These are phyloP conservation scores for Thalassiosira ordinaria DNA, from an alignment of 352 stramenopile species.

Conservation along the genomic window DNA sequence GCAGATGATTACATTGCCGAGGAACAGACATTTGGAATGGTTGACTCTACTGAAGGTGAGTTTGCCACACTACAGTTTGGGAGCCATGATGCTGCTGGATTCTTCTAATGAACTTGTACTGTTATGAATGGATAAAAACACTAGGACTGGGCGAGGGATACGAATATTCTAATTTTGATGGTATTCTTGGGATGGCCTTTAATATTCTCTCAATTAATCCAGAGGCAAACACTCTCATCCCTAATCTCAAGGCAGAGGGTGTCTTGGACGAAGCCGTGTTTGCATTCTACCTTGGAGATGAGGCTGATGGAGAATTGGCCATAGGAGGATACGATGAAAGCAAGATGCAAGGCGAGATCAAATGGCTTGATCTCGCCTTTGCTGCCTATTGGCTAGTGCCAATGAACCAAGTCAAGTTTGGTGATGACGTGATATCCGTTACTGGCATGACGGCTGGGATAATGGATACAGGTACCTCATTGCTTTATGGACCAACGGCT, in stretches of 20 bases:
- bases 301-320: slow-evolving; percentile 88
- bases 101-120: slow-evolving; percentile 43
- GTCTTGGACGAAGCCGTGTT: slow-evolving; percentile 92
- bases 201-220: slow-evolving; percentile 90
- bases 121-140: background rate
- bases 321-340: slow-evolving; percentile 89
- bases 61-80: slow-evolving; percentile 93
- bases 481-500: slow-evolving; percentile 92
- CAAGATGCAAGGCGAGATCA: slow-evolving; percentile 93
- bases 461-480: slow-evolving; percentile 95
- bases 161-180: slow-evolving; percentile 93
- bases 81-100: slow-evolving; percentile 82
- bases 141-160: too few relatives aligned
- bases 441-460: slow-evolving; percentile 86
- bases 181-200: slow-evolving; percentile 96
- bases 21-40: slow-evolving; percentile 93
- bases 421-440: slow-evolving; percentile 9
- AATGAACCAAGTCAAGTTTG: slow-evolving; percentile 79
- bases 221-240: slow-evolving; percentile 91
- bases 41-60: slow-evolving; percentile 95
- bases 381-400: slow-evolving; percentile 88
- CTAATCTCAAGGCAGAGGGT: slow-evolving; percentile 90
- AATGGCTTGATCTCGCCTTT: slow-evolving; percentile 89
- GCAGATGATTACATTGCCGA: slow-evolving; percentile 90
- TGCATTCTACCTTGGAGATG: slow-evolving; percentile 95